Evolutionary conservation across 2,329 filamentous ascomycete species (phyloP), one percentile per base, ranked within the genome.

Genomic region (Fusarium palustre): DNA sequence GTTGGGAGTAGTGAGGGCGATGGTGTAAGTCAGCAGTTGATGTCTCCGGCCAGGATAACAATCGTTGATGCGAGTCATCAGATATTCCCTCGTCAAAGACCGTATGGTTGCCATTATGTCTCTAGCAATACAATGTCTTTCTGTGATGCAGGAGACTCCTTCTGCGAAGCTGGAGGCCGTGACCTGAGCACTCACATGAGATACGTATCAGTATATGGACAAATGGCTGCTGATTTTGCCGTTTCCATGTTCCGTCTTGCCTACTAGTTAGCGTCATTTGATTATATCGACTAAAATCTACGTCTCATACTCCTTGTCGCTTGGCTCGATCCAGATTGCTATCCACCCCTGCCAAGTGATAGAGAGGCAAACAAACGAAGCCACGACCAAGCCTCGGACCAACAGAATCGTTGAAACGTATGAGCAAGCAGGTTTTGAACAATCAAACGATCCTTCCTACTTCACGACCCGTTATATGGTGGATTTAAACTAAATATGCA

Each of bases 121-220:
- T 61, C 54, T 0, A 25, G 38, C 25, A 72, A 53, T n/a, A 69
- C 56, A 7, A 22, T 70, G 16, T 73, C 70, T 0, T 59, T 72
- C 45, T 73, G 71, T 22, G 63, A 73, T 6, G 43, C 68, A 4
- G 70, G 64, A 4, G 71, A 73, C 12, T 45, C 65, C 46, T 73
- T 72, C 46, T 73, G 71, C 5, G 66, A 73, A 5, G 66, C 60
- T 13, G 71, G 71, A 5, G 60, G 68, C 15, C 39, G 59, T 6
- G 56, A 67, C 11, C 41, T 73, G 31, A 70, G 49, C 10, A 54
- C 64, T 18, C 71, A 73, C n/a, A 58, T 72, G 63, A 66, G 59
- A 57, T 73, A 73, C 7, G 68, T 73, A 11, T 31, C 53, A 4
- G 45, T 24, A 28, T 72, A 70, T 36, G 71, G 58, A 9, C 42